These are phyloP conservation scores for Blastobotrys malaysiensis DNA, from an alignment of 1,139 yeast species.

Conservation along the genomic window DNA sequence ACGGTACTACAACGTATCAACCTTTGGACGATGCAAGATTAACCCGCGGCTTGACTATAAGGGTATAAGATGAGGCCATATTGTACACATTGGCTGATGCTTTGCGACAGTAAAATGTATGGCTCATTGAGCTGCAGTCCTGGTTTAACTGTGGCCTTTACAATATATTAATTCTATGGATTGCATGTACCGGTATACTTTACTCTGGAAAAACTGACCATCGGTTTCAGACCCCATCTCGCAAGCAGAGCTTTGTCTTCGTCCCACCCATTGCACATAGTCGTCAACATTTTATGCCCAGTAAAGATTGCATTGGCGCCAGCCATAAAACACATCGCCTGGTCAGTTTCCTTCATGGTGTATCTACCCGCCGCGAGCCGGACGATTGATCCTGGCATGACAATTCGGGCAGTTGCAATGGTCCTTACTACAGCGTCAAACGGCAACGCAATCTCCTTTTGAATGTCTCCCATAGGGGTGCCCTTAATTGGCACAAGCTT, in stretches of 20 bases:
- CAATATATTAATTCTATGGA: no score
- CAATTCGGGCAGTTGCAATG: conserved; percentile 66
- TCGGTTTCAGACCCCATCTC: conserved; percentile 56
- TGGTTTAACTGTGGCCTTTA: no score
- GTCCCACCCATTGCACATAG: conserved; percentile 83
- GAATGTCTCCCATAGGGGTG: conserved; percentile 57
- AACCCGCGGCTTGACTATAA: no score
- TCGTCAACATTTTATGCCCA: conserved; percentile 75
- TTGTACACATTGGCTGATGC: no score
- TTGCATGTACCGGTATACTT: not conserved
- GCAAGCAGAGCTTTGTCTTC: conserved; percentile 64
- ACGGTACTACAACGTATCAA: no score
- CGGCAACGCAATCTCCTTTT: conserved; percentile 40
- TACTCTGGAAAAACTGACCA: not conserved
- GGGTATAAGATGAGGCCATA: no score
- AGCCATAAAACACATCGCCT: conserved; percentile 67
- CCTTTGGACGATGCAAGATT: no score
- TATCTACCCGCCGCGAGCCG: conserved; percentile 78
- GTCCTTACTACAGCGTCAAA: conserved; percentile 63
- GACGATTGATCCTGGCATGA: conserved; percentile 68
- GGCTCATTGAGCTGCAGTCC: no score
- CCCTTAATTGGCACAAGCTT: conserved; percentile 74
- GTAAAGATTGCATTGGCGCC: conserved; percentile 81
- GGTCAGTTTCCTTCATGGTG: conserved; percentile 75
- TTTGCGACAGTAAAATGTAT: no score